Conservation (phyloP, 495 filamentous ascomycete species). For the Aeminium ludgeri region DNA sequence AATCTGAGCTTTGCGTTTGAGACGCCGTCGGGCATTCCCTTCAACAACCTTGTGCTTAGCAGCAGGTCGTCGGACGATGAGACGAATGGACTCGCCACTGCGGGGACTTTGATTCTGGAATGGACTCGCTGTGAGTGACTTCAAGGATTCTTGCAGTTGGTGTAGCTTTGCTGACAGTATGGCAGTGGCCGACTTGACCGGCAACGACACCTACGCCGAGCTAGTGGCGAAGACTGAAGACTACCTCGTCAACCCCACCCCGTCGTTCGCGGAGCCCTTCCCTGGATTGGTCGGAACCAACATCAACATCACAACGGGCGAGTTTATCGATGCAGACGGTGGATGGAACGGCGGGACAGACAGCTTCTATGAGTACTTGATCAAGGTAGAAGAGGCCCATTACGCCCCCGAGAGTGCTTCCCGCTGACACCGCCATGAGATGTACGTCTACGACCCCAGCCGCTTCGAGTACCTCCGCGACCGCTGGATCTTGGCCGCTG, state of each 20-base stretch:
- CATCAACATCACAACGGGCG: conserved; percentile 45
- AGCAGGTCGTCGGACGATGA: conserved; percentile 16
- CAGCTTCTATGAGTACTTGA: conserved; percentile 80
- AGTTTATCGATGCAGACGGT: conserved; percentile 47
- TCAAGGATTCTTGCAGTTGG: too few species aligned
- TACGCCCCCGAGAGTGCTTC: not conserved
- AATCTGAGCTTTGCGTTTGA: conserved; percentile 61
- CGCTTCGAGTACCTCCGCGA: conserved; percentile 49
- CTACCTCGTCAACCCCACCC: conserved; percentile 52
- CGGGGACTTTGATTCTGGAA: conserved; percentile 44
- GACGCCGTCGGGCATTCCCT: conserved; percentile 58
- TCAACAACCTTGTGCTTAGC: conserved; percentile 50
- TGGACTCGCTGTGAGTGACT: conserved; percentile 74
- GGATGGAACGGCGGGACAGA: conserved; percentile 72
- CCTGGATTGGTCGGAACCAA: conserved; percentile 60
- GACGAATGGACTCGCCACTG: conserved; percentile 22
- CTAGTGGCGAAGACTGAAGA: conserved; percentile 54
- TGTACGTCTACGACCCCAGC: conserved; percentile 64
- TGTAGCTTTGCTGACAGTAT: too few species aligned
- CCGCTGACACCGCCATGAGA: conserved; percentile 25
- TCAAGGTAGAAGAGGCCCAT: conserved; percentile 47
- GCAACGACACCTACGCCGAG: conserved; percentile 44
- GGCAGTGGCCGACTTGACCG: conserved; percentile 66
- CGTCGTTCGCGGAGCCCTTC: conserved; percentile 48
- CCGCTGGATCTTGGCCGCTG: conserved; percentile 61